phyloP scores from a whole-genome alignment of 1,139 yeast genomes.

The Magnusiomyces paraingens region DNA sequence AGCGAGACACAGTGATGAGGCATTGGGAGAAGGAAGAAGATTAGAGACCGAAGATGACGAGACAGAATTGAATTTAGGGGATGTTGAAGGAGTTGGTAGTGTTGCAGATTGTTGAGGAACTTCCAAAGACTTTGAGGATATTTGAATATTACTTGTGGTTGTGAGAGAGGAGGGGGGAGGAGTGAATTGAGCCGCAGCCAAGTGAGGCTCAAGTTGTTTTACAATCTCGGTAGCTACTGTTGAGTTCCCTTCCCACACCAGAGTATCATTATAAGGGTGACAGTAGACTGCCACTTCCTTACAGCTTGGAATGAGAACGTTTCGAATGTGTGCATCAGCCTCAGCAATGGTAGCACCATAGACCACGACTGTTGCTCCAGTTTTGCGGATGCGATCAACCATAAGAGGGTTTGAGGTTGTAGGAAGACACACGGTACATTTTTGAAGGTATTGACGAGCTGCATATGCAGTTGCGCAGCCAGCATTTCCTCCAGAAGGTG shows the following conservation, averaged over 20 bases:
- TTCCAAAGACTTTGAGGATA: background rate
- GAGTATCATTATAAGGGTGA: slow-evolving; percentile 61
- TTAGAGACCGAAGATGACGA: background rate
- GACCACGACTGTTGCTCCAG: slow-evolving; percentile 52
- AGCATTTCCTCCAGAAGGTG: slow-evolving; percentile 79
- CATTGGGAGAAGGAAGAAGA: slow-evolving; percentile 1
- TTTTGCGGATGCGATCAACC: slow-evolving; percentile 39
- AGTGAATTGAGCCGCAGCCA: slow-evolving; percentile 21
- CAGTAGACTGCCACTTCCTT: slow-evolving; percentile 43
- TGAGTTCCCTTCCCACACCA: slow-evolving; percentile 69
- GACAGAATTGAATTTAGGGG: background rate
- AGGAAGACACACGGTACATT: slow-evolving; percentile 65
- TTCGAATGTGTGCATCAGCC: slow-evolving; percentile 49
- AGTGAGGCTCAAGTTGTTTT: slow-evolving; percentile 28
- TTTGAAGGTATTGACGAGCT: slow-evolving; percentile 35
- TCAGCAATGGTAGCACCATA: slow-evolving; percentile 57
- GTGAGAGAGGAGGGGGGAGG: background rate
- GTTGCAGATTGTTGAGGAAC: background rate
- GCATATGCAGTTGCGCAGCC: slow-evolving; percentile 70
- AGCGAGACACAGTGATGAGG: background rate
- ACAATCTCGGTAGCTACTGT: slow-evolving; percentile 53
- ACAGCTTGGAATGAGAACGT: slow-evolving; percentile 31
- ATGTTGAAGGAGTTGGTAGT: slow-evolving; percentile 1
- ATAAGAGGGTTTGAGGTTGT: slow-evolving; percentile 39
- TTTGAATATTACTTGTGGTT: background rate